Percentiles rank a stretch among this genome's conserved stretches.
Conservation (phyloP, 192 early-diverging fungal species). For the Dimargaris verticillata region DNA sequence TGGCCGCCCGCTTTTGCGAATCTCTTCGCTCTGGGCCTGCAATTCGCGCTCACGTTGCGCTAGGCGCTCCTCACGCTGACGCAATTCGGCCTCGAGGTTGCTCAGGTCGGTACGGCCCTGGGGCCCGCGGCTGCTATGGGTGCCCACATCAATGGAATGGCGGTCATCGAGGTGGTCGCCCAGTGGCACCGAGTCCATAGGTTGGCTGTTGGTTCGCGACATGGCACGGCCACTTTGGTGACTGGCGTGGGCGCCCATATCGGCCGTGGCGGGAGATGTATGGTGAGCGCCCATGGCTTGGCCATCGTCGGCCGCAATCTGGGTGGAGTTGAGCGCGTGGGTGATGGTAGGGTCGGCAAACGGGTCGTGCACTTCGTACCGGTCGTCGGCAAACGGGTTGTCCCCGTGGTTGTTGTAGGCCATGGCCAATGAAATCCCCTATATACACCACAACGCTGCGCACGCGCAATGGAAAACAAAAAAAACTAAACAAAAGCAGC, state of each 20-base stretch:
- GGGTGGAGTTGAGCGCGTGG: slow-evolving; percentile 14
- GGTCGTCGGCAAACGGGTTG: slow-evolving; percentile 24
- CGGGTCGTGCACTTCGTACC: slow-evolving; percentile 28
- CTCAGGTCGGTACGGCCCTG: slow-evolving; percentile 13
- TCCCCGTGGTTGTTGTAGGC: background rate
- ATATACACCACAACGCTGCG: too few relatives aligned
- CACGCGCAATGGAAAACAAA: too few relatives aligned
- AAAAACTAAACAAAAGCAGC: too few relatives aligned
- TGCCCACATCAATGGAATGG: slow-evolving; percentile 11
- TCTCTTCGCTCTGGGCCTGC: slow-evolving; percentile 38
- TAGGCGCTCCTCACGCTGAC: slow-evolving; percentile 57
- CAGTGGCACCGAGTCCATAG: slow-evolving; percentile 16
- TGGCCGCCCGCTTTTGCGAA: slow-evolving; percentile 32
- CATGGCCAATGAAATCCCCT: too few relatives aligned
- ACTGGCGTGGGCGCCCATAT: slow-evolving; percentile 14
- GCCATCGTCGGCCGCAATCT: slow-evolving; percentile 24
- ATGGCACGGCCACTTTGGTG: slow-evolving; percentile 13
- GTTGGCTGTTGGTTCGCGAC: slow-evolving; percentile 19
- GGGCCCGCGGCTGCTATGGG: background rate
- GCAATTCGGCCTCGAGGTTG: slow-evolving; percentile 51
- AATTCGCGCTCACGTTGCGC: slow-evolving; percentile 56
- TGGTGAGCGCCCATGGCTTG: slow-evolving; percentile 12
- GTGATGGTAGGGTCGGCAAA: slow-evolving; percentile 26
- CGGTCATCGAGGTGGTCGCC: slow-evolving; percentile 8
- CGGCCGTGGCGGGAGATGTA: slow-evolving; percentile 22